Evolutionary conservation across 805 yeast species (phyloP), one percentile per base, ranked within the genome.

Genomic region (Candida mattraensis): DNA sequence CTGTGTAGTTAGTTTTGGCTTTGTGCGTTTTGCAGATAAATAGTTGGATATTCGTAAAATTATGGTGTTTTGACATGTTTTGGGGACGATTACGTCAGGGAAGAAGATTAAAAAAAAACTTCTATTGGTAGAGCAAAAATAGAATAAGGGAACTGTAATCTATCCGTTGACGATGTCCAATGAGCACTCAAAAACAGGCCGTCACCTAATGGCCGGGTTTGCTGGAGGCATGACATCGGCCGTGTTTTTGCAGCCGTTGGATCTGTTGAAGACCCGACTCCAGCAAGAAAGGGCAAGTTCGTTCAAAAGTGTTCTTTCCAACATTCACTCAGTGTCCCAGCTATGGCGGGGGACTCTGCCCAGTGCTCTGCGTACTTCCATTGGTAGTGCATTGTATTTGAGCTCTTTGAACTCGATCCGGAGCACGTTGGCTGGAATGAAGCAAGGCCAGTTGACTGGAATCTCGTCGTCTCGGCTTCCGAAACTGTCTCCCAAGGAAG

Each of bases 281-380:
- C 98, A 87, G 63, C 91, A 83, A 53, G 56, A 64, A 21, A 45
- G 54, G 10, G 45, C 53, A 3, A 47, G 61, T 5, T 60, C 70
- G 6, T 40, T 68, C 5, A 23, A 39, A 7, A 39, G 58, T 0
- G 61, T 65, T 1, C 30, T 69, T 10, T 63, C 58, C 35, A 72
- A 72, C 30, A 47, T 83, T 7, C 59, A 61, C 3, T 58, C 65
- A 14, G 37, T 69, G 17, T 58, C 56, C 30, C 78, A 80, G 33
- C 66, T 89, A 24, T 93, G 99, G 99, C 72, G 96, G 37, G 99
- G 99, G 0, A 91, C 96, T 0, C 51, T 88, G 24, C 96, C 99
- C 0, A 86, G 96, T 14, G 88, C 94, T 0, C 51, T 91, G 17
- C 70, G 99, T 41, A 91, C 96, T 0, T 87, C 96, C 0, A 67